Conservation (phyloP, 176 grass and related monocot genomes). For the Musa troglodytarum region DNA sequence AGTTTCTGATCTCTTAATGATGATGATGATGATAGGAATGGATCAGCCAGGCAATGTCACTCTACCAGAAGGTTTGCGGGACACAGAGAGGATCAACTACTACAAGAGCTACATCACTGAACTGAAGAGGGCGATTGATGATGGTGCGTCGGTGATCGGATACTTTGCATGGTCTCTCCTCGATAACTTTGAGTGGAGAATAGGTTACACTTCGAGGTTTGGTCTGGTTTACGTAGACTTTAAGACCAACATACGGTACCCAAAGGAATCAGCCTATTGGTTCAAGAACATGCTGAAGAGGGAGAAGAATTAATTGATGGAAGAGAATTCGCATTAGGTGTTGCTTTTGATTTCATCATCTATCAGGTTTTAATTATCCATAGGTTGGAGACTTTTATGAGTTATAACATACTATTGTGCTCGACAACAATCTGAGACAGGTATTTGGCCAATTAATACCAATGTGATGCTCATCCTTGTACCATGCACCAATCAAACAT, state of each 20-base stretch:
- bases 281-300: neutral
- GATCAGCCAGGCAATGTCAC: constrained; percentile 26
- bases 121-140: constrained; percentile 62
- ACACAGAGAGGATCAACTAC: constrained; percentile 33
- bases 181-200: constrained; percentile 53
- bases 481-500: too few species aligned
- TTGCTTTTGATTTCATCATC: too few species aligned
- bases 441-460: too few species aligned
- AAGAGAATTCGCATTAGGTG: too few species aligned
- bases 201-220: neutral
- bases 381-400: too few species aligned
- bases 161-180: constrained; percentile 81
- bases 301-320: neutral
- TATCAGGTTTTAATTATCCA: too few species aligned
- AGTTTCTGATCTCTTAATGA: neutral
- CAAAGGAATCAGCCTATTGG: neutral
- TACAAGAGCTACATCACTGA: constrained; percentile 56
- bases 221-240: neutral
- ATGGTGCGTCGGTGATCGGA: constrained; percentile 44
- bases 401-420: too few species aligned
- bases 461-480: too few species aligned
- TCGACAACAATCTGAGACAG: too few species aligned
- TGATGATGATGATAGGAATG: constrained; percentile 7
- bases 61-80: constrained; percentile 28
- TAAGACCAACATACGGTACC: neutral